Conservation (phyloP, 148 eudicot species). For the Rhododendron molle region DNA sequence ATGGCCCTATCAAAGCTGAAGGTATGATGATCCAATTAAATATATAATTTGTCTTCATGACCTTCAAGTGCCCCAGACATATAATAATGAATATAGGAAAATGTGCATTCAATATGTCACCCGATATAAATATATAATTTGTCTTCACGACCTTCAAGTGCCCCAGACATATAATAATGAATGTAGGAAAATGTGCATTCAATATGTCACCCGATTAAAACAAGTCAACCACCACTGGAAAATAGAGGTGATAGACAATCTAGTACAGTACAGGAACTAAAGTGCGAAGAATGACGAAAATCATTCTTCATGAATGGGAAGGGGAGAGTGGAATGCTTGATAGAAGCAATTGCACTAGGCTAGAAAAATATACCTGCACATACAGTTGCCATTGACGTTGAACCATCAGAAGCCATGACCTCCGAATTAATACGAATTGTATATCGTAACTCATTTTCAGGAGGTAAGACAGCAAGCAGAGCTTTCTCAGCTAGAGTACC, state of each 20-base stretch:
- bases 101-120: neutral
- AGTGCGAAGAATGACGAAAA: neutral
- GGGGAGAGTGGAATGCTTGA: constrained; percentile 1
- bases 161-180: too few relatives aligned
- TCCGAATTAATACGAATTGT: constrained; percentile 90
- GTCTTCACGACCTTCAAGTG: too few relatives aligned
- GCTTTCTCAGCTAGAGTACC: constrained; percentile 99
- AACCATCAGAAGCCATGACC: constrained; percentile 99
- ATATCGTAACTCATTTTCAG: constrained; percentile 73
- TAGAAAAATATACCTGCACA: constrained; percentile 69
- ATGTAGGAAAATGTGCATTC: neutral
- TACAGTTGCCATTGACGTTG: constrained; percentile 99
- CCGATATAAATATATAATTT: too few relatives aligned
- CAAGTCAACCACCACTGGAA: neutral
- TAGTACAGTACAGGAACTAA: neutral
- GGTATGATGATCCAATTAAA: neutral
- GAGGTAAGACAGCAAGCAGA: constrained; percentile 91
- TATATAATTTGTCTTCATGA: neutral
- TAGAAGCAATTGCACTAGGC: constrained; percentile 2
- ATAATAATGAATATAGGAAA: neutral
- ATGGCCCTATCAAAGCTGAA: neutral
- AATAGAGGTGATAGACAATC: neutral
- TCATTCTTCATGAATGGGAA: neutral
- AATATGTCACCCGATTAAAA: neutral
- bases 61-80: neutral